phyloP scores from a whole-genome alignment of 495 filamentous ascomycete species.

The Lasiosphaeria ovina region DNA sequence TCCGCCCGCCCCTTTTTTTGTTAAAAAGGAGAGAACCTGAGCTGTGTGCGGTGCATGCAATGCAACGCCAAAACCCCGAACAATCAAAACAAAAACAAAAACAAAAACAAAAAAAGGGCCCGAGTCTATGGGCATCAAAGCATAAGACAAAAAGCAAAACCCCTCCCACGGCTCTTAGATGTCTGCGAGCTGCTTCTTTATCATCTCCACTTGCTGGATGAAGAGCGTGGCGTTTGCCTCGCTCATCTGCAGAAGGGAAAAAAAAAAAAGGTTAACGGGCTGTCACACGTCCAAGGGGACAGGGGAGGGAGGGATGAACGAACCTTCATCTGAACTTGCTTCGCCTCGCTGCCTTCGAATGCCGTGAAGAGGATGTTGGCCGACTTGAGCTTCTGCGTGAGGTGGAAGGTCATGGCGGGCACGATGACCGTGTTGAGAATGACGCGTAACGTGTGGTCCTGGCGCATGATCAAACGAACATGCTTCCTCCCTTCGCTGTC shows the following conservation, averaged over 20 bases:
- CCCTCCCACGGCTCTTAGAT: constrained; percentile 10
- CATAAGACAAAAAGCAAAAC: not conserved
- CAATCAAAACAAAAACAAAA: not conserved
- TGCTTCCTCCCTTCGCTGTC: constrained; percentile 19
- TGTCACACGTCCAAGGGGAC: too few species aligned
- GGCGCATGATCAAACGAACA: constrained; percentile 80
- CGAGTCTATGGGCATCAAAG: too few species aligned
- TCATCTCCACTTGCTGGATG: constrained; percentile 36
- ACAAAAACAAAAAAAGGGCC: not conserved
- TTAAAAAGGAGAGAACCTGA: too few species aligned
- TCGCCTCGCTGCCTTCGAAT: constrained; percentile 57
- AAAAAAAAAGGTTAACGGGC: not conserved
- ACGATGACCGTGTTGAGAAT: constrained; percentile 78
- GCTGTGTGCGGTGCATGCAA: too few species aligned
- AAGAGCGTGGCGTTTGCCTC: constrained; percentile 45
- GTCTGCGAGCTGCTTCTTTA: constrained; percentile 39
- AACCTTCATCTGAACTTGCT: constrained; percentile 70
- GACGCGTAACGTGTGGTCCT: constrained; percentile 81
- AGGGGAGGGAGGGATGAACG: constrained; percentile 21
- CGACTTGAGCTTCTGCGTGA: constrained; percentile 61
- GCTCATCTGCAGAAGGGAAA: constrained; percentile 35
- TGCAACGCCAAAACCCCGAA: too few species aligned
- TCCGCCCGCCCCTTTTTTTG: too few species aligned
- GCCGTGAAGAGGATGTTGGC: constrained; percentile 53
- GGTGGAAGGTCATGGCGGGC: constrained; percentile 68